A percentile compares a stretch with the other conserved stretches of the same genome.
phyloP scores from a whole-genome alignment of 192 early-diverging fungal genomes.

The Podila epigama region DNA sequence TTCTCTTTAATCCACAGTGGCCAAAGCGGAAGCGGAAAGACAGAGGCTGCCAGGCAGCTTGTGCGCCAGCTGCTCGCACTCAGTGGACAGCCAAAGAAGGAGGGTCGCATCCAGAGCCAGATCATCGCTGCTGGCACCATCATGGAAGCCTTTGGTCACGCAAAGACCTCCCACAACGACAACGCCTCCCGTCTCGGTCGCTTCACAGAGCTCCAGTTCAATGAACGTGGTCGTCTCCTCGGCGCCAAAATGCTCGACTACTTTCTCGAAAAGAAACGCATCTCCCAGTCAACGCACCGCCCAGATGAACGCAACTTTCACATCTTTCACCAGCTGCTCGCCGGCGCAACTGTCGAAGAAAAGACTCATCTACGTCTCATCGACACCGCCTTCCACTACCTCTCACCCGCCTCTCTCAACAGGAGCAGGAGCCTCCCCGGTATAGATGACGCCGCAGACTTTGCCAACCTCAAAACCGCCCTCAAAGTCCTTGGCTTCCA shows the following conservation, averaged over 20 bases:
- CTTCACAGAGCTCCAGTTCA: conserved; percentile 91
- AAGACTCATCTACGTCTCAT: conserved; percentile 75
- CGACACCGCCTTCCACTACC: conserved; percentile 68
- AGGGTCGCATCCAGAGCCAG: conserved; percentile 72
- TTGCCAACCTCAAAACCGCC: conserved; percentile 74
- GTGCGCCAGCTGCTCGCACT: conserved; percentile 74
- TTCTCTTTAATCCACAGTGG: conserved; percentile 61
- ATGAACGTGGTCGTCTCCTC: conserved; percentile 88
- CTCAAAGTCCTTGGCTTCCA: conserved; percentile 88
- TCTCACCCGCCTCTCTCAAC: conserved; percentile 60
- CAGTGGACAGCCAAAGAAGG: conserved; percentile 72
- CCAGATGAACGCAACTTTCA: conserved; percentile 89
- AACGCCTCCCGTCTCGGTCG: conserved; percentile 88
- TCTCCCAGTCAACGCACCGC: conserved; percentile 59
- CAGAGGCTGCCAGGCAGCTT: conserved; percentile 72
- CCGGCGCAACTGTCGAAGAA: conserved; percentile 84
- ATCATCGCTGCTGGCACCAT: conserved; percentile 74
- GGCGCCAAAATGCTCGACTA: conserved; percentile 90
- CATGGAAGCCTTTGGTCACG: conserved; percentile 90
- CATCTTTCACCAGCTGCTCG: conserved; percentile 93
- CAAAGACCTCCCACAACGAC: conserved; percentile 73
- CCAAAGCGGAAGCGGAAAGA: conserved; percentile 89
- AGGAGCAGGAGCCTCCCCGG: conserved; percentile 56
- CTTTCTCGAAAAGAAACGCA: conserved; percentile 85
- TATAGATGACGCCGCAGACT: conserved; percentile 66